phyloP scores from a whole-genome alignment of 169 alveolate species.

The Plasmodium gaboni region DNA sequence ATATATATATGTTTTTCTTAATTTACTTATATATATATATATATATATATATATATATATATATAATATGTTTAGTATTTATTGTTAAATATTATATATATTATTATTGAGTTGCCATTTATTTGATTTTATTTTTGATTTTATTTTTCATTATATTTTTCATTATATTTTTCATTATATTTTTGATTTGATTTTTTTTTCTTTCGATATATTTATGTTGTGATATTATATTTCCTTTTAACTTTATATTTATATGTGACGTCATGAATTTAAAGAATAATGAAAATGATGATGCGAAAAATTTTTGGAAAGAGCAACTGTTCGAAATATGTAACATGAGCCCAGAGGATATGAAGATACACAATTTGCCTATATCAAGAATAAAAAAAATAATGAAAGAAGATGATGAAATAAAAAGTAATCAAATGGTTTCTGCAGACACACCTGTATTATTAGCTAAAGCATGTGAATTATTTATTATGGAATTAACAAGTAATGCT shows the following conservation, averaged over 20 bases:
- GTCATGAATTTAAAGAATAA: slow-evolving; percentile 52
- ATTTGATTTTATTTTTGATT: neutral
- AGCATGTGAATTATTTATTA: slow-evolving; percentile 96
- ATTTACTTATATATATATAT: no score
- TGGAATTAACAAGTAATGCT: slow-evolving; percentile 94
- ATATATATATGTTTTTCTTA: no score
- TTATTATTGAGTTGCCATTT: neutral
- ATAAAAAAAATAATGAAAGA: slow-evolving; percentile 96
- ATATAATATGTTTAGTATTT: neutral
- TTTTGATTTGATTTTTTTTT: slow-evolving; percentile 9
- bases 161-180: neutral
- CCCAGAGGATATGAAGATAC: slow-evolving; percentile 73
- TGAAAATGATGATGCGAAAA: slow-evolving; percentile 22
- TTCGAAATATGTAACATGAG: slow-evolving; percentile 36
- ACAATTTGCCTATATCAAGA: slow-evolving; percentile 94
- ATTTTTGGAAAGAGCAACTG: slow-evolving; percentile 68
- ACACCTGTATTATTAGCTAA: slow-evolving; percentile 96
- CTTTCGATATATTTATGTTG: neutral
- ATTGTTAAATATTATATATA: neutral
- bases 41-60: no score
- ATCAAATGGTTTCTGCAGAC: slow-evolving; percentile 95
- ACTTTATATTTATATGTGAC: slow-evolving; percentile 21
- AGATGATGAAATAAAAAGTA: slow-evolving; percentile 94
- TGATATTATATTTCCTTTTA: slow-evolving; percentile 1
- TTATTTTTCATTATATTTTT: neutral